Conservation (phyloP, 768 basidiomycete genomes). For the Amanita exitialis region DNA sequence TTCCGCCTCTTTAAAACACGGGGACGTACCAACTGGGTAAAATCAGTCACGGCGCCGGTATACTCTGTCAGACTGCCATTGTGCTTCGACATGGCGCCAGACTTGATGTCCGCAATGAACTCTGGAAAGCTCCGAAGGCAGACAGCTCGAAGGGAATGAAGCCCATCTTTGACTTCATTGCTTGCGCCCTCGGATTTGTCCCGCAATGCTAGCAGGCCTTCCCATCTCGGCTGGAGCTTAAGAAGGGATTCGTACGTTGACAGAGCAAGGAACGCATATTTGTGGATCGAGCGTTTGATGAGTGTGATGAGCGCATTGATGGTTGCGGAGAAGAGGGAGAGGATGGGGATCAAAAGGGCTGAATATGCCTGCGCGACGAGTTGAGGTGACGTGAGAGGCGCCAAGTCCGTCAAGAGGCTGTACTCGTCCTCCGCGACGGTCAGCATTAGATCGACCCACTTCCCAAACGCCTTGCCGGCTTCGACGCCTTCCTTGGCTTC, state of each 20-base stretch:
- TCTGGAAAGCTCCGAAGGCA: slow-evolving; percentile 81
- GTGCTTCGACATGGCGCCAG: slow-evolving; percentile 44
- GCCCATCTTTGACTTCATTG: slow-evolving; percentile 66
- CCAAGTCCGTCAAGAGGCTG: slow-evolving; percentile 49
- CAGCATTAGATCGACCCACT: slow-evolving; percentile 59
- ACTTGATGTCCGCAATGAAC: slow-evolving; percentile 69
- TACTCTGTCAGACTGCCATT: slow-evolving; percentile 37
- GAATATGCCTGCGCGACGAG: slow-evolving; percentile 49
- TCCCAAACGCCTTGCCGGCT: slow-evolving; percentile 62
- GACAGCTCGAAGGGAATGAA: slow-evolving; percentile 52
- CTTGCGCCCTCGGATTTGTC: slow-evolving; percentile 31
- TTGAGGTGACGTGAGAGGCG: slow-evolving; percentile 42
- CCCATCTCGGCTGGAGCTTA: slow-evolving; percentile 53
- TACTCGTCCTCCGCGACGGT: slow-evolving; percentile 70
- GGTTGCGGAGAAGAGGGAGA: slow-evolving; percentile 55
- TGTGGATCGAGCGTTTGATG: slow-evolving; percentile 69
- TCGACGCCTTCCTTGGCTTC: slow-evolving; percentile 57
- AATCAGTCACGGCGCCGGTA: slow-evolving; percentile 52
- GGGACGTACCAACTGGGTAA: slow-evolving; percentile 38
- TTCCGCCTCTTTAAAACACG: neutral
- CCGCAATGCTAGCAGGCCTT: slow-evolving; percentile 47
- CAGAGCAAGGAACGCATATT: slow-evolving; percentile 73
- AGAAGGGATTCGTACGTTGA: slow-evolving; percentile 55
- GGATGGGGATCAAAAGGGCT: slow-evolving; percentile 53
- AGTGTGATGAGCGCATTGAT: slow-evolving; percentile 51